Evolutionary conservation across 495 filamentous ascomycete genomes (phyloP).

Genomic region (Xylaria castorea): DNA sequence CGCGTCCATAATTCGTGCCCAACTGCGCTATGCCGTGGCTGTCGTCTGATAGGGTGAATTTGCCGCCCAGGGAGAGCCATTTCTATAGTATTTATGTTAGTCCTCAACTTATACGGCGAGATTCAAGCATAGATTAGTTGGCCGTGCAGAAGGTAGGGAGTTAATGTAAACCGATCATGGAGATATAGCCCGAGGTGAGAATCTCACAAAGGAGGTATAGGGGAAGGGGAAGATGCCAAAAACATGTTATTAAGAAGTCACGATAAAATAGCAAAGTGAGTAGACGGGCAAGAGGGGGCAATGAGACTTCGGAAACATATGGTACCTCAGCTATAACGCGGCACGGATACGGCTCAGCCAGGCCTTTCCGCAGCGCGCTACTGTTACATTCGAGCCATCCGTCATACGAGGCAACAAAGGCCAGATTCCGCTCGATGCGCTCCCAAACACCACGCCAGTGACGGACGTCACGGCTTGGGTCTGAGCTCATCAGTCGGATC

Average conservation of each 20-base stretch:
- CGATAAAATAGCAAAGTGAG: neutral
- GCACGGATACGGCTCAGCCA: conserved; percentile 88
- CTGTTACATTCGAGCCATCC: conserved; percentile 90
- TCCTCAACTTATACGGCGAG: neutral
- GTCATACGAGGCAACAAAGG: conserved; percentile 71
- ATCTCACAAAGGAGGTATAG: neutral
- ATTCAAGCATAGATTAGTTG: neutral
- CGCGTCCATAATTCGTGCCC: conserved; percentile 60
- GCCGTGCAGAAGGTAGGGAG: neutral
- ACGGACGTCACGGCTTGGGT: conserved; percentile 65
- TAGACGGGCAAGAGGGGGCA: neutral
- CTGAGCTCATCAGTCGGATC: conserved; percentile 77
- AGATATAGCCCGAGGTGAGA: neutral
- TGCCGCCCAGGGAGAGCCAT: conserved; percentile 67
- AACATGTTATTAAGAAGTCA: neutral
- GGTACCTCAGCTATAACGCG: conserved; percentile 71
- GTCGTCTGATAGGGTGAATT: conserved; percentile 89
- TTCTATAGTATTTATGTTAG: conserved; percentile 19
- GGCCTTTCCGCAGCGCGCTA: conserved; percentile 83
- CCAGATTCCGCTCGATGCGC: conserved; percentile 74
- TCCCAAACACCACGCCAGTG: conserved; percentile 68
- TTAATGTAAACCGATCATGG: neutral
- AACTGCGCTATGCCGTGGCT: conserved; percentile 86
- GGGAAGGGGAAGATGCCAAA: neutral
- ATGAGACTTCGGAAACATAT: neutral